phyloP scores from a whole-genome alignment of 352 stramenopile species.

The Globisporangium spinosum region DNA sequence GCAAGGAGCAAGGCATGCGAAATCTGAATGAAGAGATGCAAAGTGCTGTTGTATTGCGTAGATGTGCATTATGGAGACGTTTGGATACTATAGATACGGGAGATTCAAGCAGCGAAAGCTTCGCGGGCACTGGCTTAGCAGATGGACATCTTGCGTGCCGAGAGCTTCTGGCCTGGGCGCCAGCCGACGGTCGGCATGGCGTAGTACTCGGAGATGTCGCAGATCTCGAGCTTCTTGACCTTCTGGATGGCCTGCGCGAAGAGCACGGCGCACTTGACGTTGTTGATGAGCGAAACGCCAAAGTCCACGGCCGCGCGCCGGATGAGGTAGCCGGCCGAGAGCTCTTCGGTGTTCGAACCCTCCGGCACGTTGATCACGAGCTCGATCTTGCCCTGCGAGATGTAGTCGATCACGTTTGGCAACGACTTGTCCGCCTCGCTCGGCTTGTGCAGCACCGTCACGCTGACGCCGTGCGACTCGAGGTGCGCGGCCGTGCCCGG shows the following conservation, averaged over 20 bases:
- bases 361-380: conserved; percentile 92
- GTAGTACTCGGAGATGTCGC: conserved; percentile 82
- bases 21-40: too few relatives aligned
- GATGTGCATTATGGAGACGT: not conserved
- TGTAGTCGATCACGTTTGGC: conserved; percentile 85
- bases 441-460: conserved; percentile 76
- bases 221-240: conserved; percentile 95
- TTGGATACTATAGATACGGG: not conserved
- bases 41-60: not conserved
- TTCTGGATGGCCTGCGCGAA: conserved; percentile 91
- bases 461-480: conserved; percentile 80
- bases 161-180: conserved; percentile 74
- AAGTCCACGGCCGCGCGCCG: conserved; percentile 92
- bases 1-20: too few relatives aligned
- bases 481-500: conserved; percentile 90
- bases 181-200: conserved; percentile 81
- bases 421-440: conserved; percentile 41
- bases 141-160: conserved; percentile 83
- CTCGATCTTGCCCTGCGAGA: conserved; percentile 94
- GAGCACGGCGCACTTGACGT: conserved; percentile 90
- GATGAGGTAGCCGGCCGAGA: conserved; percentile 92
- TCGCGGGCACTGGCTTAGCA: conserved; percentile 37
- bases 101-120: not conserved
- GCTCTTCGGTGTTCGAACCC: conserved; percentile 80
- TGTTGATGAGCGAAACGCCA: conserved; percentile 89